Evolutionary conservation across 1,139 yeast genomes (phyloP).

Genomic region (Blastobotrys indianensis): DNA sequence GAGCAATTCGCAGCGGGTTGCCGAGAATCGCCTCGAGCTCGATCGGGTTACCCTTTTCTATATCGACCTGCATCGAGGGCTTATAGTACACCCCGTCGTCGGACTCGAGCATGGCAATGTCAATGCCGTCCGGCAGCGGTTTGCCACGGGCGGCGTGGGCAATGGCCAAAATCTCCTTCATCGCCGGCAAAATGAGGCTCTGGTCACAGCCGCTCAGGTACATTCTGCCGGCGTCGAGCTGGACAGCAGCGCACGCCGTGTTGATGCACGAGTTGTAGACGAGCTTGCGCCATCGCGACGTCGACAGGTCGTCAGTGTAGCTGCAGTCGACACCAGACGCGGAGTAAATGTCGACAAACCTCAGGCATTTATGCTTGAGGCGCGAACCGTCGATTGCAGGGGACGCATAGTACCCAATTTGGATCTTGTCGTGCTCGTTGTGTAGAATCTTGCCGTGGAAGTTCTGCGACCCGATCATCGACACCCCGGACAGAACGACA

Average conservation of each 20-base stretch:
- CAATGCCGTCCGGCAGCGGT: slow-evolving; percentile 41
- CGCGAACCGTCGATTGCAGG: slow-evolving; percentile 30
- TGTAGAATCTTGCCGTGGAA: slow-evolving; percentile 46
- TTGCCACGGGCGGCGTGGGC: slow-evolving; percentile 47
- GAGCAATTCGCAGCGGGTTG: slow-evolving; percentile 59
- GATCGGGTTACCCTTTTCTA: slow-evolving; percentile 60
- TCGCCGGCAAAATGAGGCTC: slow-evolving; percentile 45
- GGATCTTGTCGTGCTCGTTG: slow-evolving; percentile 46
- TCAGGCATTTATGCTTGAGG: slow-evolving; percentile 34
- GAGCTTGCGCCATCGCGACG: slow-evolving; percentile 61
- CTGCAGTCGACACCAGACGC: slow-evolving; percentile 41
- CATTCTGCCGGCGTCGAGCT: slow-evolving; percentile 53
- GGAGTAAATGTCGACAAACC: slow-evolving; percentile 47
- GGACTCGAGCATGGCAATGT: slow-evolving; percentile 47
- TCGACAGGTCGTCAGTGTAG: slow-evolving; percentile 37
- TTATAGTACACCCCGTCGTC: slow-evolving; percentile 61
- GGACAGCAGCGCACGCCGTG: slow-evolving; percentile 54
- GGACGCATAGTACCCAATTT: slow-evolving; percentile 47
- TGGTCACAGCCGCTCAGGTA: slow-evolving; percentile 49
- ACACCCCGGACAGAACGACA: slow-evolving; percentile 59
- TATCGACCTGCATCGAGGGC: slow-evolving; percentile 73
- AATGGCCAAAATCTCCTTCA: slow-evolving; percentile 55
- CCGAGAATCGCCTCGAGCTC: slow-evolving; percentile 71
- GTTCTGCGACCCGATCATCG: slow-evolving; percentile 62
- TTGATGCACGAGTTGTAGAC: slow-evolving; percentile 65